Evolutionary conservation across 371 early-diverging fungal species (phyloP).

Genomic region (Syncephalastrum contaminatum): DNA sequence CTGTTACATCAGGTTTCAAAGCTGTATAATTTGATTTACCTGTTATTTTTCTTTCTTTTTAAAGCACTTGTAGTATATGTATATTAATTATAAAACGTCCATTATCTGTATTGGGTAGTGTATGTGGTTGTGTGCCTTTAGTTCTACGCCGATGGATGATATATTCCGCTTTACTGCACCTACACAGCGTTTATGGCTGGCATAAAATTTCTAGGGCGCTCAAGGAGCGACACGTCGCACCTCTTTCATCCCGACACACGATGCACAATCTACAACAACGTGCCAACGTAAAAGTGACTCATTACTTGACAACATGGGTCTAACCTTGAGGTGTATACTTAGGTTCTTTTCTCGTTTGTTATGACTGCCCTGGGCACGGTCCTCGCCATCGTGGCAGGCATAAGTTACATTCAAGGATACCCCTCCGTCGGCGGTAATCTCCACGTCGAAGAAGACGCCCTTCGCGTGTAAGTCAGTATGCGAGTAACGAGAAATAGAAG

Average conservation of each 20-base stretch:
- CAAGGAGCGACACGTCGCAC: no score
- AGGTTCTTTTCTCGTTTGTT: slow-evolving; percentile 67
- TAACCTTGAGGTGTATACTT: background rate
- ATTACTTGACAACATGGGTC: background rate
- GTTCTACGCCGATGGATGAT: no score
- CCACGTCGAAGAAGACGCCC: slow-evolving; percentile 45
- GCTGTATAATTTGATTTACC: no score
- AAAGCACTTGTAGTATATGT: no score
- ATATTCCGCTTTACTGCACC: no score
- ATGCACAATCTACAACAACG: slow-evolving; percentile 66
- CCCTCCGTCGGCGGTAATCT: slow-evolving; percentile 35
- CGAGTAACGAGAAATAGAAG: background rate
- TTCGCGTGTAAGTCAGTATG: slow-evolving; percentile 50
- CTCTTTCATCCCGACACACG: background rate
- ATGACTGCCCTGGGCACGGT: slow-evolving; percentile 63
- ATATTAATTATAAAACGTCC: no score
- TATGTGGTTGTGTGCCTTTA: no score
- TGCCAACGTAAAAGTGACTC: slow-evolving; percentile 43
- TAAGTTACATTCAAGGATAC: slow-evolving; percentile 46
- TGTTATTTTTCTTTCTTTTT: no score
- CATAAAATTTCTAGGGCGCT: no score
- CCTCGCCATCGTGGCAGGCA: slow-evolving; percentile 54
- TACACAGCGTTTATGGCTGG: no score
- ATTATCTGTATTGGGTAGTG: no score
- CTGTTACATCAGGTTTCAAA: no score